Base-by-base conservation (phyloP, 345 rosid species). In the Citrus australasica region DNA sequence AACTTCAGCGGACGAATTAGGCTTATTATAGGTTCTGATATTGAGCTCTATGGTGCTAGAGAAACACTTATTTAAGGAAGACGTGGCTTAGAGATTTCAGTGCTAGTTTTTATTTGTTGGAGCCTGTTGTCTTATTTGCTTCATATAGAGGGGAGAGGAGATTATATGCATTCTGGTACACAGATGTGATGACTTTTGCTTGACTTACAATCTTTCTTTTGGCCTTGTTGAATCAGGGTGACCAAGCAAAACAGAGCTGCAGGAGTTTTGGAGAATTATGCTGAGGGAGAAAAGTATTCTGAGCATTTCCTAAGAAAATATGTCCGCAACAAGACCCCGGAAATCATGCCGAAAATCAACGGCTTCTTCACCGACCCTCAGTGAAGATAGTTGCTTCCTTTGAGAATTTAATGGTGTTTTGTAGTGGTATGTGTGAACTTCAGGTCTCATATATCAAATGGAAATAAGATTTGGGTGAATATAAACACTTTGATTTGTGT, bases 281-380 rank as follows among this genome's bases (percentile, higher is more conserved):
- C 86, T 1, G 98, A 94, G 86, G 99, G 99, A 79, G 93, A 92
- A 75, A 92, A 80, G 85, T 96, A 96, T 69, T 40, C 95, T 6
- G 87, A 96, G 76, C 94, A 96, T 77, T 82, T 82, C 63, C 1
- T 96, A 30, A 88, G 99, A 86, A 96, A 88, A 85, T 89, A 60
- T 59, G 97, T 90, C 32, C 95, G 98, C 71, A 83, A 85, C 80
- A 90, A 32, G 83, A 10, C 90, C 22, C 98, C 97, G 0, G 97
- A 96, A 74, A 96, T 96, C 84, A 96, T 96, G 99, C 98, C 97
- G 35, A 71, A 83, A 48, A 56, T 96, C 89, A 96, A 96, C 92
- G 84, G 77, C 78, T 96, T 94, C 92, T 96, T 96, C 91, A 79
- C 98, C 4, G 88, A 92, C 82, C 95, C 98, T 2, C 89, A 87